Evolutionary conservation across 768 basidiomycete species (phyloP), one percentile per base, ranked within the genome.

Genomic region (Xanthoconium purpureum): DNA sequence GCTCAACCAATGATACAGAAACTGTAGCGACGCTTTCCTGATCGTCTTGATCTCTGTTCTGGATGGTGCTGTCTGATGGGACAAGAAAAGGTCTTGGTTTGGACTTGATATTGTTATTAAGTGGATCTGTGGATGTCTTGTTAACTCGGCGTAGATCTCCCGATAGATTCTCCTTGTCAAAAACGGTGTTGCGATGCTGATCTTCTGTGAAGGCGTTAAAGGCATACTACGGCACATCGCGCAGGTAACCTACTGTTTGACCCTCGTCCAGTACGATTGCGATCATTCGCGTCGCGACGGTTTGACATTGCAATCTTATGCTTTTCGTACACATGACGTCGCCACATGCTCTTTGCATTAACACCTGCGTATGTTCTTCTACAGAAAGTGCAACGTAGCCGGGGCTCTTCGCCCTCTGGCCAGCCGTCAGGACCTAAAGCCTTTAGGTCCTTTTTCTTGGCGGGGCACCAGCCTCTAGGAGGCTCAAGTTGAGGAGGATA

Each of bases 301-400:
- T 93, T 93, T 37, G 89, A 80, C 91, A 93, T 92, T 38, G 90
- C 88, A 65, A 93, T 89, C 72, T 90, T 91, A 70, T 93, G 90
- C 66, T 92, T 91, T 73, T 93, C 91, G 59, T 87, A 91, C 32
- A 93, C 90, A 69, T 93, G 90, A 46, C 90, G 79, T 56, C 90
- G 76, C 90, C 90, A 93, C 90, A 93, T 93, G 66, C 89, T 91
- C 73, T 92, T 91, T 7, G 90, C 91, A 67, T 93, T 93, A 33
- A 90, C 88, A 12, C 90, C 90, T 5, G 89, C 87, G 63, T 93
- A 93, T 6, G 85, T 87, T 61, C 91, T 80, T 61, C 91, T 76
- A 63, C 90, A 93, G 65, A 93, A 91, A 1, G 90, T 92, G 72
- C 90, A 93, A 47, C 90, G 79, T 28, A 93, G 77, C 17, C 87